phyloP scores from a whole-genome alignment of 2,329 filamentous ascomycete species.

The Alternaria incomplexa region DNA sequence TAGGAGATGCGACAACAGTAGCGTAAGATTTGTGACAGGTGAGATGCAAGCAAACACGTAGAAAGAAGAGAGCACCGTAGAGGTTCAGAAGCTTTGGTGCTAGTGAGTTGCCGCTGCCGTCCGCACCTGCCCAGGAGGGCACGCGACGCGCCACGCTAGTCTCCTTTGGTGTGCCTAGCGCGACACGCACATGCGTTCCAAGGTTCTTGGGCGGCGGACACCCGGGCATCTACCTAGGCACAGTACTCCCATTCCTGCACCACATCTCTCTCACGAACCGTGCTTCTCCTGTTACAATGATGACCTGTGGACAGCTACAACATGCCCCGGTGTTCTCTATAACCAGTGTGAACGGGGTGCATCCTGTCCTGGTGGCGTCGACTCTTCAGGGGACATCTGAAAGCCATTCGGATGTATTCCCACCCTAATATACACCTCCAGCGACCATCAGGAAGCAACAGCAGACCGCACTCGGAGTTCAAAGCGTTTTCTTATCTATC shows the following conservation, averaged over 20 bases:
- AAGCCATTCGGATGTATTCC: background rate
- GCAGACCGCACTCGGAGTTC: background rate
- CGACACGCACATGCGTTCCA: background rate
- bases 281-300: background rate
- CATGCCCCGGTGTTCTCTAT: background rate
- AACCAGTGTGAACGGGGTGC: background rate
- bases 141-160: background rate
- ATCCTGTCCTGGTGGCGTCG: background rate
- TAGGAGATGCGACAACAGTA: background rate
- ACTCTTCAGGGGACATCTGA: background rate
- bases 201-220: background rate
- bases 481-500: background rate
- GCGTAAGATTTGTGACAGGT: background rate
- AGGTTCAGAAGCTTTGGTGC: background rate
- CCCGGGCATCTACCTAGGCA: background rate
- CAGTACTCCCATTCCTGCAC: background rate
- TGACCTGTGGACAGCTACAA: background rate
- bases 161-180: background rate
- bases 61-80: background rate
- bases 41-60: background rate
- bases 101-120: background rate
- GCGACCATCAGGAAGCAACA: background rate
- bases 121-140: too few species aligned
- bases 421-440: background rate
- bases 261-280: background rate